A percentile compares a stretch with the other conserved stretches of the same genome.
phyloP scores from a whole-genome alignment of 2,329 filamentous ascomycete genomes.

The Aspergillus amoenus region DNA sequence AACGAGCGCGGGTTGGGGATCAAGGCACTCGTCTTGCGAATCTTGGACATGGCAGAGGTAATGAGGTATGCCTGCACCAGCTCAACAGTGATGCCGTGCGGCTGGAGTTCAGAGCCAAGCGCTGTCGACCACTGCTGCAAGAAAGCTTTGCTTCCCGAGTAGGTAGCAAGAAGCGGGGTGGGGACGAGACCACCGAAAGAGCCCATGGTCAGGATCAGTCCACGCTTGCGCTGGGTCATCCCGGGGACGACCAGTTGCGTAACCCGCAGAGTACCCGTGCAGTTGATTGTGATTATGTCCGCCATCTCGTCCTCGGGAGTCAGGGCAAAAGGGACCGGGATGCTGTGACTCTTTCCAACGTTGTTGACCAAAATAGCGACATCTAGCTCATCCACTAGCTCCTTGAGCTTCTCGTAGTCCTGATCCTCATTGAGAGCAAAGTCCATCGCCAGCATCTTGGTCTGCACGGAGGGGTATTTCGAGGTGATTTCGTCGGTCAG shows the following conservation, averaged over 20 bases:
- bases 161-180: slow-evolving; percentile 88
- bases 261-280: slow-evolving; percentile 81
- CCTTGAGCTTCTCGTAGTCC: slow-evolving; percentile 74
- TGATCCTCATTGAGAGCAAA: slow-evolving; percentile 75
- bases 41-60: slow-evolving; percentile 95
- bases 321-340: slow-evolving; percentile 83
- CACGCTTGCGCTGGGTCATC: slow-evolving; percentile 79
- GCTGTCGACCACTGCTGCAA: slow-evolving; percentile 93
- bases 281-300: slow-evolving; percentile 94
- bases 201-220: slow-evolving; percentile 94
- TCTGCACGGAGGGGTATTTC: slow-evolving; percentile 63
- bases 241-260: slow-evolving; percentile 82
- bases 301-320: slow-evolving; percentile 78
- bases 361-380: slow-evolving; percentile 93
- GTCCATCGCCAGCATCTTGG: slow-evolving; percentile 86
- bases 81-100: slow-evolving; percentile 82
- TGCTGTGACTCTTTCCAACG: slow-evolving; percentile 89
- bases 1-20: slow-evolving; percentile 82
- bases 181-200: slow-evolving; percentile 92
- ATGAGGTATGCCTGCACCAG: slow-evolving; percentile 90
- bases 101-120: slow-evolving; percentile 77
- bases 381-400: slow-evolving; percentile 70
- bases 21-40: slow-evolving; percentile 72
- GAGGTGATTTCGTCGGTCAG: slow-evolving; percentile 76
- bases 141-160: slow-evolving; percentile 97